Evolutionary conservation across 192 early-diverging fungal genomes (phyloP), one percentile per base, ranked within the genome.

Genomic region (Backusella psychrophila): DNA sequence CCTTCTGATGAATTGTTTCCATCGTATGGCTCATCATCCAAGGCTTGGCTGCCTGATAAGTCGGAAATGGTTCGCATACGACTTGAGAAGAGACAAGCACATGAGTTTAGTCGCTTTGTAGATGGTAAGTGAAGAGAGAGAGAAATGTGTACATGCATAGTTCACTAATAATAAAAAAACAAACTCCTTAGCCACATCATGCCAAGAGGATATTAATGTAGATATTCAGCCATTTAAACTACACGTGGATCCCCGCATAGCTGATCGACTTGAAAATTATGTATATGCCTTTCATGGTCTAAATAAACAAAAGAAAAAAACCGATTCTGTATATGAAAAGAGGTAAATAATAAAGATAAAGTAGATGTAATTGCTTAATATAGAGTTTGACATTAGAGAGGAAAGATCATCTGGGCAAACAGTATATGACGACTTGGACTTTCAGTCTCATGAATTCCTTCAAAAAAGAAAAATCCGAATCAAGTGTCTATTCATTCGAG

Each of bases 151-250:
- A 29, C 38, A 31, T 56, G 14, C 17, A 17, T 39, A 33, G 0
- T 59, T 6, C 6, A 19, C 6, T 5, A 53, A 17, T 21, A 8
- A n/a, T 0, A 36, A 33, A 2, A 33, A 33, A 33, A 33, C 0
- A 39, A 39, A 39, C 38, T 2, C 38, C 15, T 21, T 69, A 69
- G 66, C 66, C 19, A 31, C 44, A n/a, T 69, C 75, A 6, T 46
- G 31, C 21, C 71, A 75, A 59, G 78, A 77, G 6, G 86, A 88
- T 52, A 75, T 85, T 4, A 73, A 72, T 21, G 72, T 87, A 6
- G 85, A 88, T 9, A 77, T 88, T 9, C 82, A 87, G 46, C 84
- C 88, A n/a, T 49, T 87, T 4, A 84, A 84, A 26, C 34, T 88
- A 8, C 77, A 83, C 26, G 6, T 89, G n/a, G 87, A 89, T 71